Conservation (phyloP, 345 rosid species). For the Noccaea caerulescens region DNA sequence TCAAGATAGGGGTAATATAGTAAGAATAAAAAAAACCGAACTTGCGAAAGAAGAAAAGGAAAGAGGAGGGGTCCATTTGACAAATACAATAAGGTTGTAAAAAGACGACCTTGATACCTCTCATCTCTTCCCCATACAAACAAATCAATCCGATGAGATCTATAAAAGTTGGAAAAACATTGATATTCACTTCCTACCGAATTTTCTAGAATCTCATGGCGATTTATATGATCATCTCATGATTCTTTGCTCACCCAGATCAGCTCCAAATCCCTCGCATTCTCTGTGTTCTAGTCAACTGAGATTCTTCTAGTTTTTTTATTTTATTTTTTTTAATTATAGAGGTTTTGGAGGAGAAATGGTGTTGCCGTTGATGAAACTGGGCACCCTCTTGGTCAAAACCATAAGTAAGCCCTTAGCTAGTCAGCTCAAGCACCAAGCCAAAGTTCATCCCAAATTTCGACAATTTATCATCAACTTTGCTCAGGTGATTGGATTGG, state of each 20-base stretch:
- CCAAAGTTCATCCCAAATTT: conserved; percentile 74
- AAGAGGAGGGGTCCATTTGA: neutral
- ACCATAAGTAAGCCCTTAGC: conserved; percentile 83
- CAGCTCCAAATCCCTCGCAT: neutral
- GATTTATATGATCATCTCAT: neutral
- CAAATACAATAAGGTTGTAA: neutral
- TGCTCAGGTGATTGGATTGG: conserved; percentile 66
- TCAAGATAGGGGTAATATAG: conserved; percentile 2
- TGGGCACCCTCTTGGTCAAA: conserved; percentile 71
- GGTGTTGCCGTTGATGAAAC: conserved; percentile 74
- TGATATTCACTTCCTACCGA: neutral
- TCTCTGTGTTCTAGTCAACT: conserved; percentile 5
- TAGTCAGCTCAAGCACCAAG: conserved; percentile 73
- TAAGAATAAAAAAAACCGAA: neutral
- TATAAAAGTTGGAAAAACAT: neutral
- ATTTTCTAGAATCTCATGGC: neutral
- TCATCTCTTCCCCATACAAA: neutral
- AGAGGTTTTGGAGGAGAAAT: conserved; percentile 34
- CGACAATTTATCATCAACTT: conserved; percentile 67
- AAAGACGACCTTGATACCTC: neutral
- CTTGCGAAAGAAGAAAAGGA: conserved; percentile 30
- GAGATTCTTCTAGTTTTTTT: neutral
- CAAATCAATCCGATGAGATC: conserved; percentile 20
- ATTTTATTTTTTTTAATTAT: neutral
- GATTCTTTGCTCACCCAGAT: conserved; percentile 1